Base-by-base conservation (phyloP, 176 grass and related monocot genomes). In the sorghum (Sorghum bicolor) region DNA sequence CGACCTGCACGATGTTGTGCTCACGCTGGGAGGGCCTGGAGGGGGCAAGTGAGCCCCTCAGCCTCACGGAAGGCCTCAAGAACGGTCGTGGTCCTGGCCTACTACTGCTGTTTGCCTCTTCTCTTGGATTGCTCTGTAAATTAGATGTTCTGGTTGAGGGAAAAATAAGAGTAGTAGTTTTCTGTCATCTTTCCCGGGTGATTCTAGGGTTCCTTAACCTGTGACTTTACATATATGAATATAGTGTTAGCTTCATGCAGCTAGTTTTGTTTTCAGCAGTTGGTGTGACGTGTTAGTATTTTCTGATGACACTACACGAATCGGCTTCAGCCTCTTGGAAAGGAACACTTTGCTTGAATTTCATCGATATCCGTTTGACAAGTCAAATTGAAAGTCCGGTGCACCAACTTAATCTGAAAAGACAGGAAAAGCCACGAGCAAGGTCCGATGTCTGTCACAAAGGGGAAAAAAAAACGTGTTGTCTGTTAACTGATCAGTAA, bases 11-110 rank as follows among this genome's bases (percentile, higher is more conserved):
- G 93, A 92, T 82, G 93, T 99, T 34, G 91, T 99, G 69, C 86
- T 99, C 67, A 94, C 96, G 36, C 86, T 99, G 53, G 96, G 96
- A 87, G 96, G 93, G 48, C 93, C 96, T 7, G 96, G 93, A 78
- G 86, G 74, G 32, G 80, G 81, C 76, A 89, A 86, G 73, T 92
- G 81, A 86, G 39, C 22, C 34, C 40, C n/a, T 83, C 31, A 32
- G 31, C 33, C 33, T 34, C 33, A 34, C 33, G 33, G 33, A 34
- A 34, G 33, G 33, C 41, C 36, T 30, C 33, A 31, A 31, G 5
- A 53, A 68, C 58, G 13, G 31, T 37, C 43, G 43, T 43, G 28
- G 50, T 79, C 67, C 37, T 9, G 20, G 8, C 8, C 52, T 15
- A 15, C 26, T 60, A 9, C 28, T 83, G 75, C 12, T 86, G 58